phyloP scores from a whole-genome alignment of 2,329 filamentous ascomycete genomes.

The Colletotrichum sp. region DNA sequence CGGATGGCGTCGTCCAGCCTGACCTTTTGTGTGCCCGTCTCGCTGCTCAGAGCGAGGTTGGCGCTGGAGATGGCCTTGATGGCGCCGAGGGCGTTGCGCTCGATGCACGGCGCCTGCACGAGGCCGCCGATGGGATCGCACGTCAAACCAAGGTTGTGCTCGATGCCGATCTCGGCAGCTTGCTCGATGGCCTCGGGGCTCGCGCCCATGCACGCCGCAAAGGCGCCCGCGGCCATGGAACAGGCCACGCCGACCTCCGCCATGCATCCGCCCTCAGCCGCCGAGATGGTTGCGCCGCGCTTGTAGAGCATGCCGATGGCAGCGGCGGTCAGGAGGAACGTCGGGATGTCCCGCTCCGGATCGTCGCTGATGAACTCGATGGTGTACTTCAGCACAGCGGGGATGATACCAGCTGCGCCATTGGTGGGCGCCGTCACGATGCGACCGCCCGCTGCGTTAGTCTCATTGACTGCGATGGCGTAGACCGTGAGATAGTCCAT shows the following conservation, averaged over 20 bases:
- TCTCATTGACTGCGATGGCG: slow-evolving; percentile 58
- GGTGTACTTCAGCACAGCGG: slow-evolving; percentile 55
- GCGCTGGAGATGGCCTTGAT: slow-evolving; percentile 57
- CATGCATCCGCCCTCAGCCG: slow-evolving; percentile 58
- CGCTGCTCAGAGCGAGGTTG: slow-evolving; percentile 50
- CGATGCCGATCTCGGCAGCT: slow-evolving; percentile 57
- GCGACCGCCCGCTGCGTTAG: slow-evolving; percentile 55
- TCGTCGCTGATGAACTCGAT: slow-evolving; percentile 57
- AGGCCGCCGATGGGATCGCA: slow-evolving; percentile 56
- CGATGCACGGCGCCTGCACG: slow-evolving; percentile 57
- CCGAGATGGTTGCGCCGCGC: slow-evolving; percentile 56
- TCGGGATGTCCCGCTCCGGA: slow-evolving; percentile 52
- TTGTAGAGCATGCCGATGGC: slow-evolving; percentile 60
- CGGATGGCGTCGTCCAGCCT: slow-evolving; percentile 55
- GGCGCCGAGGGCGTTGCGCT: slow-evolving; percentile 55
- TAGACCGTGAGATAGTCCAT: slow-evolving; percentile 58
- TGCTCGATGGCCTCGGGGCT: slow-evolving; percentile 55
- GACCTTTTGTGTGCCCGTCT: slow-evolving; percentile 52
- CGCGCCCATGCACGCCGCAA: slow-evolving; percentile 58
- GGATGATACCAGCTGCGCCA: slow-evolving; percentile 56
- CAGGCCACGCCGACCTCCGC: slow-evolving; percentile 59
- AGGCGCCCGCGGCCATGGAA: slow-evolving; percentile 56
- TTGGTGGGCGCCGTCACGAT: slow-evolving; percentile 59
- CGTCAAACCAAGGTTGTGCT: slow-evolving; percentile 56
- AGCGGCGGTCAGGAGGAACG: slow-evolving; percentile 53